Conservation (phyloP, 352 stramenopile species). For the Phytophthora podocarpi region DNA sequence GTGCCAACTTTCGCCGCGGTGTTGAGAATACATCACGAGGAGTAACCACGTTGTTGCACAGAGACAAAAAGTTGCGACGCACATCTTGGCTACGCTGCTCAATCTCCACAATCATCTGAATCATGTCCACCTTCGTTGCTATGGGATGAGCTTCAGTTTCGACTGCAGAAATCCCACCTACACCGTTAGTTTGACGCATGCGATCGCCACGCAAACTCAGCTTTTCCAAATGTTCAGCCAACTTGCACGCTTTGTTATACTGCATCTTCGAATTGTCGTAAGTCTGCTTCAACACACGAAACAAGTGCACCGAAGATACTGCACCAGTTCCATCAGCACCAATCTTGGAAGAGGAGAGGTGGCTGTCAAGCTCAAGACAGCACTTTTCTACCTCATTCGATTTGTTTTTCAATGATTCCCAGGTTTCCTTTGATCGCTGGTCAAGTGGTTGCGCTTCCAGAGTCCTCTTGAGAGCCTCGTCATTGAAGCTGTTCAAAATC, state of each 20-base stretch:
- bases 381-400: slow-evolving; percentile 54
- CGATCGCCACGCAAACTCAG: slow-evolving; percentile 47
- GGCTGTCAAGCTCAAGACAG: slow-evolving; percentile 56
- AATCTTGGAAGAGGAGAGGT: slow-evolving; percentile 47
- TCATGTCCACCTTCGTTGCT: slow-evolving; percentile 55
- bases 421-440: slow-evolving; percentile 63
- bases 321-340: slow-evolving; percentile 15
- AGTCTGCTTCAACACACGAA: slow-evolving; percentile 74
- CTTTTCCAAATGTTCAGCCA: slow-evolving; percentile 59
- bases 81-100: slow-evolving; percentile 56
- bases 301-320: slow-evolving; percentile 55
- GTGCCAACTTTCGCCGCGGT: slow-evolving; percentile 44
- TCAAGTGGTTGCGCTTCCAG: slow-evolving; percentile 76
- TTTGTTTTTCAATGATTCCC: slow-evolving; percentile 52
- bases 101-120: slow-evolving; percentile 45
- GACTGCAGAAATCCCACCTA: slow-evolving; percentile 15
- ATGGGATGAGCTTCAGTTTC: slow-evolving; percentile 20
- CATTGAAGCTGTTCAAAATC: slow-evolving; percentile 71
- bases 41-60: slow-evolving; percentile 69
- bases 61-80: slow-evolving; percentile 52
- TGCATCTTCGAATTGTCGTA: slow-evolving; percentile 79
- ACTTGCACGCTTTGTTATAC: slow-evolving; percentile 65
- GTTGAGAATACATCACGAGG: slow-evolving; percentile 58
- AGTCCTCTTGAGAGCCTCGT: slow-evolving; percentile 61
- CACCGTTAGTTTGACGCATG: slow-evolving; percentile 26